Base-by-base conservation (phyloP, 2,329 filamentous ascomycete species). In the Endothia cerciana region DNA sequence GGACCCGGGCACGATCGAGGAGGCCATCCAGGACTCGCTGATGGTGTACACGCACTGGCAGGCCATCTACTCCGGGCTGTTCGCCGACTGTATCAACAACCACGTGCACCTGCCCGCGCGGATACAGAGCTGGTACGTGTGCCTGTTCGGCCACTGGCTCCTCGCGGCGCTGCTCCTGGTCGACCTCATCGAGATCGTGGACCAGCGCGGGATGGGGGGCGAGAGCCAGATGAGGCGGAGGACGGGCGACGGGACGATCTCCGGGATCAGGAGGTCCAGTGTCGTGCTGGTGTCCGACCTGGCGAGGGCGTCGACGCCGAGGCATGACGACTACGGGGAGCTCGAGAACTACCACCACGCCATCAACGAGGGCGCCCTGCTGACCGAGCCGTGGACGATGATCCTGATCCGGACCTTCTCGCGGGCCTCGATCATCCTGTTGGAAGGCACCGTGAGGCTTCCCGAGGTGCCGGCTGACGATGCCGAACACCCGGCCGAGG, bases 371-470 rank as follows among this genome's bases (percentile, higher is more conserved):
- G 84, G 82, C 2, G 82, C 85, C 1, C 77, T 88, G n/a, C 71
- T 88, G 64, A 86, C 84, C 0, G 85, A 88, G 69, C 86, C 86
- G 2, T 88, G 85, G 85, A 86, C 85, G 1, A 81, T 82, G 47
- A 80, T 87, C 2, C 73, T 87, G 36, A 81, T 86, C 53, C 77
- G 83, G 33, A 80, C 80, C 0, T 87, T 87, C 65, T 78, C 81
- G 30, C 83, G 80, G 70, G 81, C 83, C 0, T 80, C 74, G 2
- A 71, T 76, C 4, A 65, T 76, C 19, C 73, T 78, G 28, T 69
- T 86, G 5, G 75, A 79, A 8, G 74, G 74, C 40, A 58, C 36
- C 11, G 55, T 58, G 19, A 58, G 22, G 55, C 38, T 58, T 3
- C 8, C 11, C n/a, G 5, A 30, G 13, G n/a, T 25, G n/a, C 10